Evolutionary conservation across 2,329 filamentous ascomycete genomes (phyloP).

Genomic region (Thelonectria discophora): DNA sequence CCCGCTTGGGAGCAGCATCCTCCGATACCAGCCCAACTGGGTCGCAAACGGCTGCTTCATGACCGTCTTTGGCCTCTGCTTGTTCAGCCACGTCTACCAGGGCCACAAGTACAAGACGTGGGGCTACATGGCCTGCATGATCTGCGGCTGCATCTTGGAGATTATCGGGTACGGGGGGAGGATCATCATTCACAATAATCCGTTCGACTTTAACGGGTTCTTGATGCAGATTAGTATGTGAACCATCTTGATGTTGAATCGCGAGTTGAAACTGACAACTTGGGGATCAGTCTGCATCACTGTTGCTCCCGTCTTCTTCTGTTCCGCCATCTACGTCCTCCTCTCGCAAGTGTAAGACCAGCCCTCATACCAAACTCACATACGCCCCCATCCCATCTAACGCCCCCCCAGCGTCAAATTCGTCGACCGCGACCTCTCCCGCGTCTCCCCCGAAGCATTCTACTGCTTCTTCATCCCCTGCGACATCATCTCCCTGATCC

Average conservation of each 20-base stretch:
- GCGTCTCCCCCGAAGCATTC: constrained; percentile 33
- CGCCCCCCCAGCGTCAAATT: constrained; percentile 33
- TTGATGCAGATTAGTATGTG: constrained; percentile 69
- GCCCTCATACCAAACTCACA: not conserved
- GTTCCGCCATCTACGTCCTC: constrained; percentile 42
- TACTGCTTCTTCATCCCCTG: constrained; percentile 50
- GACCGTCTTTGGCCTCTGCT: constrained; percentile 31
- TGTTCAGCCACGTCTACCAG: constrained; percentile 33
- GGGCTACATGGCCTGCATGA: constrained; percentile 58
- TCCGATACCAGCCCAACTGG: constrained; percentile 37
- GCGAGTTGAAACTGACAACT: not conserved
- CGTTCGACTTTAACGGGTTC: constrained; percentile 66
- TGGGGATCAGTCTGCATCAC: constrained; percentile 43
- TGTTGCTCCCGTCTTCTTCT: constrained; percentile 44
- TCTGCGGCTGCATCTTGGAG: constrained; percentile 63
- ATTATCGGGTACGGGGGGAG: constrained; percentile 69
- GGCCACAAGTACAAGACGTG: constrained; percentile 39
- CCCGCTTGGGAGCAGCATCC: constrained; percentile 36
- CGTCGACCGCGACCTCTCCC: constrained; percentile 37
- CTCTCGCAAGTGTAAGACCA: constrained; percentile 40
- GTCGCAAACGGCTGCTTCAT: constrained; percentile 35
- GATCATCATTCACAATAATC: constrained; percentile 63
- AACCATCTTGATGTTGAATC: not conserved
- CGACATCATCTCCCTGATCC: constrained; percentile 60
- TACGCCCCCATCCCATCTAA: not conserved